These are phyloP conservation scores for Nadsonia fulvescens DNA, from an alignment of 805 yeast genomes.

Conservation along the genomic window DNA sequence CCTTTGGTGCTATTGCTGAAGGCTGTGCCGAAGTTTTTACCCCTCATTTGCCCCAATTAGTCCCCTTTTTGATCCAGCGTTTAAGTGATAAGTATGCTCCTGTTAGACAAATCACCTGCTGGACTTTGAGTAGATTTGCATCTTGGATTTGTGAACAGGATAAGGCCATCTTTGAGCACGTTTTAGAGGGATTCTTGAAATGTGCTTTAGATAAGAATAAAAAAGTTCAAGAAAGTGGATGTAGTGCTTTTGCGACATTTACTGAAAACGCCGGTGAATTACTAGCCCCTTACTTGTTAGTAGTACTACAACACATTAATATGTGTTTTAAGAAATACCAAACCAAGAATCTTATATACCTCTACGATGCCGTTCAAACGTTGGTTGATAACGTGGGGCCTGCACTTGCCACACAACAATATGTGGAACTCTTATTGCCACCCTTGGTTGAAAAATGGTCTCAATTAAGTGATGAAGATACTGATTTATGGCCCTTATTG, in stretches of 20 bases:
- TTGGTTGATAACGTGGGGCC: slow-evolving; percentile 62
- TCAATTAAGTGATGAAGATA: slow-evolving; percentile 52
- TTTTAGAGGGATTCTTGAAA: slow-evolving; percentile 54
- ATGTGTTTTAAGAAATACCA: slow-evolving; percentile 64
- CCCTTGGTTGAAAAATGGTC: slow-evolving; percentile 77
- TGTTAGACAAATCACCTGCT: slow-evolving; percentile 84
- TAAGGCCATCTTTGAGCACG: slow-evolving; percentile 34
- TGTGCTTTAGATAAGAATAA: slow-evolving; percentile 72
- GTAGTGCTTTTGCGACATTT: slow-evolving; percentile 69
- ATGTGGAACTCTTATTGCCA: slow-evolving; percentile 50
- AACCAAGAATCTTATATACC: slow-evolving; percentile 57
- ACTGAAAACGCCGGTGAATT: slow-evolving; percentile 61
- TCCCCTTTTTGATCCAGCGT: slow-evolving; percentile 73
- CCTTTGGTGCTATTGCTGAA: slow-evolving; percentile 87
- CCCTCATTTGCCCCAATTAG: slow-evolving; percentile 57
- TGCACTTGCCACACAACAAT: slow-evolving; percentile 31
- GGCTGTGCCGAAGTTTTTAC: slow-evolving; percentile 62
- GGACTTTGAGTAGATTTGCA: slow-evolving; percentile 83
- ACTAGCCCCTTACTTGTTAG: slow-evolving; percentile 44
- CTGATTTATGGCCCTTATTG: slow-evolving; percentile 75
- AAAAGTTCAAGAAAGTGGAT: slow-evolving; percentile 90
- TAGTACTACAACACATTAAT: slow-evolving; percentile 51
- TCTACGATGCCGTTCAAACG: slow-evolving; percentile 84
- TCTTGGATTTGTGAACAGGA: slow-evolving; percentile 48
- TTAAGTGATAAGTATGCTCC: slow-evolving; percentile 60